Conservation (phyloP, 805 yeast species). For the Diddensiella santjacobensis region DNA sequence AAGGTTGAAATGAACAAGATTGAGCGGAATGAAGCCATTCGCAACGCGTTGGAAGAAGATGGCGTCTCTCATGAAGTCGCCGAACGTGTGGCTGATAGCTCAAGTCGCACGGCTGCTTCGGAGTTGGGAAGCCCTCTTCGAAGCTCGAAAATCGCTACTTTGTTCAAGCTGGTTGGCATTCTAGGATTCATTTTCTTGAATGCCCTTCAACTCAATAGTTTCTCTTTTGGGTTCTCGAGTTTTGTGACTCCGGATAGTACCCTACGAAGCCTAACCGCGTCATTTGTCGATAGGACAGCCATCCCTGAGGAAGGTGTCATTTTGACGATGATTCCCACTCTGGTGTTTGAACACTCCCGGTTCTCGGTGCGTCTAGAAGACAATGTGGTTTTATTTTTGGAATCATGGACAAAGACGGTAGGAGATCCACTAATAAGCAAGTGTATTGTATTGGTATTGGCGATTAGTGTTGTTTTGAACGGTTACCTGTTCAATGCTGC, state of each 20-base stretch:
- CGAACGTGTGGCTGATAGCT: conserved; percentile 53
- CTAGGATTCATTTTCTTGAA: conserved; percentile 35
- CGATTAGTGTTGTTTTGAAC: conserved; percentile 74
- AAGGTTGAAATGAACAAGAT: conserved; percentile 86
- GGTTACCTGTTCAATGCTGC: conserved; percentile 83
- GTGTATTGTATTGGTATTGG: conserved; percentile 65
- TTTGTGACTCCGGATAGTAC: conserved; percentile 1
- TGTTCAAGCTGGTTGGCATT: conserved; percentile 32
- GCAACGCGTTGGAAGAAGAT: conserved; percentile 85
- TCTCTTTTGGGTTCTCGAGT: conserved; percentile 14
- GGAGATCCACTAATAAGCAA: conserved; percentile 79
- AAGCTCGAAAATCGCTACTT: conserved; percentile 12
- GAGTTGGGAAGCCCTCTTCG: conserved; percentile 16
- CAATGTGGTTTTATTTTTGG: conserved; percentile 46
- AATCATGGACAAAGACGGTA: conserved; percentile 60
- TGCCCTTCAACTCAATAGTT: conserved; percentile 34
- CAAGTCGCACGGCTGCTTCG: conserved; percentile 17
- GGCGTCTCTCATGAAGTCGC: conserved; percentile 78
- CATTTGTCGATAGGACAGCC: conserved; percentile 11
- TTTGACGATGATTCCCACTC: conserved; percentile 38
- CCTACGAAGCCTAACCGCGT: conserved; percentile 7
- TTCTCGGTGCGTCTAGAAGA: conserved; percentile 59
- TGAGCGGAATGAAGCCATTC: conserved; percentile 72
- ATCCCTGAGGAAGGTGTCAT: conserved; percentile 23
- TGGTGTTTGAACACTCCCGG: conserved; percentile 33